A percentile compares a stretch with the other conserved stretches of the same genome.
These are phyloP conservation scores for Cytospora chrysosperma DNA, from an alignment of 2,329 filamentous ascomycete species.

Conservation along the genomic window DNA sequence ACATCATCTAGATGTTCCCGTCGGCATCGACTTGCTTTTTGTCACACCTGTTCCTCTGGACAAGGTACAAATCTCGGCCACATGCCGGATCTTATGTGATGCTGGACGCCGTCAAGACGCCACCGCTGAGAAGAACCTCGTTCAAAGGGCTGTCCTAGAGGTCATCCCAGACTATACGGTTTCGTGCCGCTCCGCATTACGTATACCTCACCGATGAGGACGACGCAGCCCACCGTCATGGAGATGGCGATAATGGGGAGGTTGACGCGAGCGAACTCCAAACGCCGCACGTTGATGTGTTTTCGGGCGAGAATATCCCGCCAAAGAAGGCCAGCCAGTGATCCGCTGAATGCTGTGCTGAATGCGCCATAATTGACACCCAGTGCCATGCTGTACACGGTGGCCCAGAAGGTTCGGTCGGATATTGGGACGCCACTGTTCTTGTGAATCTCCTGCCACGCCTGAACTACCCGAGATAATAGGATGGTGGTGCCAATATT, in stretches of 20 bases:
- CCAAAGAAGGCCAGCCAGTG: conserved; percentile 70
- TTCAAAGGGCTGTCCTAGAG: not conserved
- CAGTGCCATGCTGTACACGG: conserved; percentile 72
- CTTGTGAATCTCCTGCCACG: conserved; percentile 62
- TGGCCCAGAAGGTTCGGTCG: conserved; percentile 69
- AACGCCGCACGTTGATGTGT: conserved; percentile 61
- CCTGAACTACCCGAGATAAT: conserved; percentile 67
- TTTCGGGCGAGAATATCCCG: conserved; percentile 67
- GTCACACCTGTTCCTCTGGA: not conserved
- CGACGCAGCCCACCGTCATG: conserved; percentile 62
- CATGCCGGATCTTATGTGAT: not conserved
- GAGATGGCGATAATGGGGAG: conserved; percentile 68
- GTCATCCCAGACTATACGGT: conserved; percentile 36
- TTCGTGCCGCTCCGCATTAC: conserved; percentile 45
- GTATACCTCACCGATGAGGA: conserved; percentile 64
- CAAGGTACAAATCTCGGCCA: not conserved
- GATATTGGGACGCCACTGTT: conserved; percentile 49
- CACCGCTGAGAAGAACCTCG: not conserved
- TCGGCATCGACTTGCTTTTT: not conserved
- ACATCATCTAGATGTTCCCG: not conserved
- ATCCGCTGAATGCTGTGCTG: conserved; percentile 69
- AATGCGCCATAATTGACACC: conserved; percentile 76
- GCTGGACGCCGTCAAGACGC: not conserved
- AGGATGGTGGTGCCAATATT: conserved; percentile 77
- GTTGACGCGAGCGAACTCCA: conserved; percentile 69